These are phyloP conservation scores for Lasiosphaeria hispida DNA, from an alignment of 495 filamentous ascomycete species.

Conservation along the genomic window DNA sequence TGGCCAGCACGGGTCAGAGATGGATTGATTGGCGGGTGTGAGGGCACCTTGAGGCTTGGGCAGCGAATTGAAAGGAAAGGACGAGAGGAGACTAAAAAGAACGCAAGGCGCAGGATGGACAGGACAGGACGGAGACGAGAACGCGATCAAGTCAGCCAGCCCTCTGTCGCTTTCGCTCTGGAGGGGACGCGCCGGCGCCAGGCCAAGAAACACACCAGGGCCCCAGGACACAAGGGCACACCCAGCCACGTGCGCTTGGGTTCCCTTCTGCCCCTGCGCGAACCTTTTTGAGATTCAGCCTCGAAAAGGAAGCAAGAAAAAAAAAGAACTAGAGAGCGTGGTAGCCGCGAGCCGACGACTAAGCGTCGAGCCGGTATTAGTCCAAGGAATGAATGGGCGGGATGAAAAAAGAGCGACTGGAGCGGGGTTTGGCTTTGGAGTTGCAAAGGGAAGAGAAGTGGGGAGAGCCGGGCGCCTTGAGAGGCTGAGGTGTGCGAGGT, in stretches of 20 bases:
- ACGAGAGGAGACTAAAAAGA: too few relatives aligned
- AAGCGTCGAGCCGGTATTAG: background rate
- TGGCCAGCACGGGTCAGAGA: too few relatives aligned
- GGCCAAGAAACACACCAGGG: background rate
- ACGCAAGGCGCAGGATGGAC: too few relatives aligned
- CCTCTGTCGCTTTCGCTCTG: too few relatives aligned
- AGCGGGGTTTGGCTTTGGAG: background rate
- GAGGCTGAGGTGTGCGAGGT: background rate
- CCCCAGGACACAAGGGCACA: too few relatives aligned
- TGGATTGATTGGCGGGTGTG: too few relatives aligned
- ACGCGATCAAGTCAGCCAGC: too few relatives aligned
- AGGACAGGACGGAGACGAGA: too few relatives aligned
- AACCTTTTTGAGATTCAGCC: background rate
- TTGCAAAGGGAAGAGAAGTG: background rate
- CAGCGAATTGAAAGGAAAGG: too few relatives aligned
- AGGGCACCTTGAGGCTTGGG: too few relatives aligned
- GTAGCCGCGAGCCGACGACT: background rate
- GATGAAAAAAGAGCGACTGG: slow-evolving; percentile 2
- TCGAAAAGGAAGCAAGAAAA: slow-evolving; percentile 2
- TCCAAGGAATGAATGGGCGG: background rate
- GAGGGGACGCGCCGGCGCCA: slow-evolving; percentile 10
- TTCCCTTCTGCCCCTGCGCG: slow-evolving; percentile 6
- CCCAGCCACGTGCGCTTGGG: slow-evolving; percentile 11
- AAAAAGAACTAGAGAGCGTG: background rate
- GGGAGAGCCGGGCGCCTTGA: background rate